Evolutionary conservation across 768 basidiomycete species (phyloP), one percentile per base, ranked within the genome.

Genomic region (Amanita molliuscula): DNA sequence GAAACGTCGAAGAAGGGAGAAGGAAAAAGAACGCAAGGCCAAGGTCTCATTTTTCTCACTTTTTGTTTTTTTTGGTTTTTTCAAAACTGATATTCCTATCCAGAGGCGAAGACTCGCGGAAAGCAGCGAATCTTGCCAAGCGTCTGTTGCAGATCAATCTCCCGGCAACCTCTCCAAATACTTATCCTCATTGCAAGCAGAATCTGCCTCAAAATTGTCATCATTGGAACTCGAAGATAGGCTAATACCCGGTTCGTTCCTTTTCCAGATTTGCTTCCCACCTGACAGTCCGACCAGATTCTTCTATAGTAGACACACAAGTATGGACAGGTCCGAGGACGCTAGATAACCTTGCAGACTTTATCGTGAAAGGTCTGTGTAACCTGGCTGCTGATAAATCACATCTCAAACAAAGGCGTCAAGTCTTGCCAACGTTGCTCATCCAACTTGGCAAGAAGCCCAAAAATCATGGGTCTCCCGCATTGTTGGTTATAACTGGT

Each of bases 401-500:
- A 37, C 13, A 40, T 33, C 48, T 33, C 34, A 29, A 48, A 29
- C n/a, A 23, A 33, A 28, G 8, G 26, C 6, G 31, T 56, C 42
- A 16, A 88, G 89, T 73, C 55, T 69, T 83, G 45, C 90, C 84
- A 50, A 73, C 68, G 46, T 69, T 93, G 23, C 79, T 75, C 58
- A 75, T 75, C 54, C 79, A 88, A 50, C 67, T 97, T 9, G 72
- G 74, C 23, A 91, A 95, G 62, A 73, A 71, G 56, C 79, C 91
- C 44, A 89, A 88, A 61, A 69, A 73, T 42, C 77, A 75, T 52
- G 92, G 91, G n/a, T 77, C 90, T 34, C 95, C 95, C 2, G 89
- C 90, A 2, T 69, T 96, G 37, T 66, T 99, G 10, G 87, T 91
- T 59, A 64, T 98, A 40, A 77, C 90, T 13, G 81, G 83, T 23